Evolutionary conservation across 805 yeast species (phyloP).

Genomic region (Ogataea methylovora): DNA sequence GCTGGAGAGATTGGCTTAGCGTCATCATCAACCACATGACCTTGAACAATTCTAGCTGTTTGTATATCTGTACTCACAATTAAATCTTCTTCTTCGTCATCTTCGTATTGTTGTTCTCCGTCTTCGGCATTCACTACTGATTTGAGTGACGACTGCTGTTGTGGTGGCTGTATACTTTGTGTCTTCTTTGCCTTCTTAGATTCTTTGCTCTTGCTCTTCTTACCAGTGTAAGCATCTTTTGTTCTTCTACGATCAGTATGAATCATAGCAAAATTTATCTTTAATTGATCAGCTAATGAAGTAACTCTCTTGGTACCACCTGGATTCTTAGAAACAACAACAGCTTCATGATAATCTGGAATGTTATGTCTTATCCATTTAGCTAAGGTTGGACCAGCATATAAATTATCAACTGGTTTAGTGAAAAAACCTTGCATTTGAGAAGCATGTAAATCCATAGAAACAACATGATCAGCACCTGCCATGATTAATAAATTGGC

Average conservation of each 20-base stretch:
- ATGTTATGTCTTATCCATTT: conserved; percentile 92
- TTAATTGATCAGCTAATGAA: conserved; percentile 92
- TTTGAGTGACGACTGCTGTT: conserved; percentile 3
- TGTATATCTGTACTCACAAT: conserved; percentile 75
- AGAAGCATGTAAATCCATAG: conserved; percentile 94
- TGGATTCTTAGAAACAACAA: conserved; percentile 97
- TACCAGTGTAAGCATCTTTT: conserved; percentile 45
- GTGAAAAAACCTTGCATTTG: conserved; percentile 99
- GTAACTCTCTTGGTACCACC: conserved; percentile 99
- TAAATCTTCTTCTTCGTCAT: conserved; percentile 57
- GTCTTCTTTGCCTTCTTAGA: conserved; percentile 15
- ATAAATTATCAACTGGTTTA: conserved; percentile 93
- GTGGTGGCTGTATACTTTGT: conserved; percentile 5
- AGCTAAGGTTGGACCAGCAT: conserved; percentile 94
- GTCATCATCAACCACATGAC: conserved; percentile 91
- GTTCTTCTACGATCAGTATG: conserved; percentile 95
- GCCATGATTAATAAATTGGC: conserved; percentile 95
- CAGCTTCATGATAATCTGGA: conserved; percentile 78
- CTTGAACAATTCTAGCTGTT: conserved; percentile 93
- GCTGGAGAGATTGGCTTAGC: background rate
- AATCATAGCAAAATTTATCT: conserved; percentile 97
- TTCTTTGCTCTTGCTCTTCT: conserved; percentile 43
- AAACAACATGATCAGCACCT: conserved; percentile 97
- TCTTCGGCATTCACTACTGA: conserved; percentile 3
- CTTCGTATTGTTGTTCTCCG: conserved; percentile 42